These are phyloP conservation scores for Malassezia restricta DNA, from an alignment of 1,284 basidiomycete species.

Conservation along the genomic window DNA sequence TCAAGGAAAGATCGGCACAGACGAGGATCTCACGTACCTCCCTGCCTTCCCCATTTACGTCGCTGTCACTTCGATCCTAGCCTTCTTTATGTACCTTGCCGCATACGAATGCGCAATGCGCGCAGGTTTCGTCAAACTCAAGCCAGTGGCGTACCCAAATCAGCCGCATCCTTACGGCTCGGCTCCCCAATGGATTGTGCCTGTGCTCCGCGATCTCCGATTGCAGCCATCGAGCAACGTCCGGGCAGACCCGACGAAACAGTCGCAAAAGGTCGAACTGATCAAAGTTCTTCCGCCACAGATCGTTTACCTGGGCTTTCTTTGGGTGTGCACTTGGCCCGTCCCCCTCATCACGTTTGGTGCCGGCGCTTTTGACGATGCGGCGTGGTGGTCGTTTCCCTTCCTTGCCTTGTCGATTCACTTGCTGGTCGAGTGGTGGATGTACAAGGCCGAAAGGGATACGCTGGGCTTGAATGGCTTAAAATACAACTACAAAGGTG, in stretches of 20 bases:
- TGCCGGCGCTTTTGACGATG: constrained; percentile 37
- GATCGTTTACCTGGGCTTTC: constrained; percentile 33
- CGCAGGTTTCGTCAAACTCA: constrained; percentile 3
- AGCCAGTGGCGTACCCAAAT: constrained; percentile 19
- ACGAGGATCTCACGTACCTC: constrained; percentile 39
- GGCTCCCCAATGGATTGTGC: constrained; percentile 34
- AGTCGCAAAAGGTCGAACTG: constrained; percentile 15
- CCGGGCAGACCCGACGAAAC: constrained; percentile 12
- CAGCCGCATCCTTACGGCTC: constrained; percentile 42
- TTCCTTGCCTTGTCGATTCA: constrained; percentile 22
- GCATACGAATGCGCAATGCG: constrained; percentile 25
- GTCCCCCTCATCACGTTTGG: constrained; percentile 42
- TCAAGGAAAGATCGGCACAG: constrained; percentile 30
- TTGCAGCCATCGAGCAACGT: constrained; percentile 18
- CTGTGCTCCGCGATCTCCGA: constrained; percentile 32
- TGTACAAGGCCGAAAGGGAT: constrained; percentile 28
- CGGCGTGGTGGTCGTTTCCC: constrained; percentile 40
- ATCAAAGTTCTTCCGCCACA: constrained; percentile 22
- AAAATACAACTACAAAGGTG: constrained; percentile 41
- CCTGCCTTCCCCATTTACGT: constrained; percentile 43
- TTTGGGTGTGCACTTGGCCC: constrained; percentile 27
- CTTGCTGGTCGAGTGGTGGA: constrained; percentile 26
- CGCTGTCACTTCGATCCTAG: constrained; percentile 18
- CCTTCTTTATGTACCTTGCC: constrained; percentile 22
- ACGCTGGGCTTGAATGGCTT: constrained; percentile 29